Base-by-base conservation (phyloP, 805 yeast genomes). In the Candida maltosa region DNA sequence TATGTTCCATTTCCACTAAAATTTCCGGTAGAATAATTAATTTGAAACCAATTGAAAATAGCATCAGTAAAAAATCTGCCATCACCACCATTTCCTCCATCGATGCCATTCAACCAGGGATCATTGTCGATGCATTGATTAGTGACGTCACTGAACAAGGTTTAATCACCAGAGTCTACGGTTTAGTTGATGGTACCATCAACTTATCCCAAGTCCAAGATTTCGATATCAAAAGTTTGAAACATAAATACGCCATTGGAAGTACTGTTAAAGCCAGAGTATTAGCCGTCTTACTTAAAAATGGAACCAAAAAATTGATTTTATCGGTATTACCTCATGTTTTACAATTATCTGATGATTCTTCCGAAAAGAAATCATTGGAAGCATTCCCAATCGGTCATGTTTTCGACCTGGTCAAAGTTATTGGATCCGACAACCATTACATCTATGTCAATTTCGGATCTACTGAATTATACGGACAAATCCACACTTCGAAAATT, bases 91-190 rank as follows among this genome's bases (percentile, higher is more conserved):
- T 83, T 28, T 70, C 87, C 1, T 78, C 94, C 2, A 65, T 87
- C 15, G 94, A 88, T 49, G 78, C 95, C 4, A 73, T 89, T 18
- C 73, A 84, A 25, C 95, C 99, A 3, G 99, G 98, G 49, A 75
- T 80, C 44, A 51, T 80, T 8, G 87, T 89, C 7, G 87, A 84
- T 39, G 84, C 88, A 5, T 60, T 81, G 19, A 73, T 88, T 15
- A 71, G 82, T 15, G 79, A 77, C 6, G 72, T 78, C 15, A 58
- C 71, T 18, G 54, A 64, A 6, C 60, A 74, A 24, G 98, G 98
- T 42, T 58, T 87, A 12, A 58, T 72, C n/a, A 76, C 84, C 44
- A 83, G 79, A 53, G 80, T 78, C 0, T 80, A 80, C 46, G 96
- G 96, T 35, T 60, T 85, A 38, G 73, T 83, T 14, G 79, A 81